Base-by-base conservation (phyloP, 306 rosid genomes). In the Pyrus betulifolia region DNA sequence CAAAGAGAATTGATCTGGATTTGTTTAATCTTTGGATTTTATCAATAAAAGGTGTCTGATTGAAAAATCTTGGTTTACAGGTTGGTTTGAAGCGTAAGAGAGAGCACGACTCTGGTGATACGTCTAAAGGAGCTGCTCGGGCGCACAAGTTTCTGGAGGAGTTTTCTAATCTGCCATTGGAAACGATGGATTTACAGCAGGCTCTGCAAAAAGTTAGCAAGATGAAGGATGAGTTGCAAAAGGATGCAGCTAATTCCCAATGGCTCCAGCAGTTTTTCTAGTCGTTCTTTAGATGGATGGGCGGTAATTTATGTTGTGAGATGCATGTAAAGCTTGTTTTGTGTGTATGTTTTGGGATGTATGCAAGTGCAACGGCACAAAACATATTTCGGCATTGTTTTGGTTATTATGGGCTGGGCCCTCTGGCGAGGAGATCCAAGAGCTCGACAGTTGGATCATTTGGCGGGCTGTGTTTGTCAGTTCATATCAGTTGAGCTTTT, bases 211-310 rank as follows among this genome's bases (percentile, higher is more conserved):
- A 86, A 76, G 85, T 89, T 74, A 81, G 72, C 75, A 88, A 84
- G 76, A 82, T 95, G 81, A 87, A 82, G 58, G 93, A 90, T 72
- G 88, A 71, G 57, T 84, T 95, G 74, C 85, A 90, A 87, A 92
- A 81, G 84, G 97, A 92, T 81, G 90, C 97, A 19, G 86, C 78
- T 69, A 84, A 82, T 80, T 84, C 84, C 75, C 57, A 71, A 35
- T 95, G 98, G 98, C 90, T 95, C 75, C 90, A 82, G 79, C 96
- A 87, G 31, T 88, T 95, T 78, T 82, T 92, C 67, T 92, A 84
- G 86, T 13, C 19, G 12, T 27, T 71, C 58, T 60, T 74, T 21
- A 62, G 67, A 62, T 38, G 66, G 67, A 58, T 54, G 78, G 78
- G 52, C 52, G 76, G 78, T 54, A 60, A 68, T 72, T n/a, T 71